Percentiles rank a stretch among this genome's conserved stretches.
phyloP scores from a whole-genome alignment of 1,284 basidiomycete species.

The Ganoderma lucidum region DNA sequence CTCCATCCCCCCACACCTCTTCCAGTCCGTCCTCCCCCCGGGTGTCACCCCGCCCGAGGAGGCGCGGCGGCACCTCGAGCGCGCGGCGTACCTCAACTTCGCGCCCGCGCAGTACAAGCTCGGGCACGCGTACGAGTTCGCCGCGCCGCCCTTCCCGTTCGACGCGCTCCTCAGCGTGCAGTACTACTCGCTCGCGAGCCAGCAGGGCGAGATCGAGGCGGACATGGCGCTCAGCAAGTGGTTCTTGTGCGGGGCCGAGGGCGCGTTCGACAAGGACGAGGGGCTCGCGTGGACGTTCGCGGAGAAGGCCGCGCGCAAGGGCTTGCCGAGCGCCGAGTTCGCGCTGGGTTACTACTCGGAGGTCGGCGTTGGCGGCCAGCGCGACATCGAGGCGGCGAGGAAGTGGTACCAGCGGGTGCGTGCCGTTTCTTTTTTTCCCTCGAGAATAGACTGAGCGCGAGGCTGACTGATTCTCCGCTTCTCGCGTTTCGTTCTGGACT shows the following conservation, averaged over 20 bases:
- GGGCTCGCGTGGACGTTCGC: conserved; percentile 89
- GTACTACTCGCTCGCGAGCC: conserved; percentile 88
- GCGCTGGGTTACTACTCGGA: conserved; percentile 95
- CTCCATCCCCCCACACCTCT: conserved; percentile 59
- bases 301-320: conserved; percentile 87
- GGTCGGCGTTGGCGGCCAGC: conserved; percentile 77
- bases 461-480: not conserved
- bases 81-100: conserved; percentile 88
- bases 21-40: conserved; percentile 59
- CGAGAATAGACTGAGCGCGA: not conserved
- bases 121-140: conserved; percentile 93
- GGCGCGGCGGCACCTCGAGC: conserved; percentile 72
- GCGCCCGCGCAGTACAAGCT: conserved; percentile 93
- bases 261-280: conserved; percentile 90
- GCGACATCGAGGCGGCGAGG: conserved; percentile 69
- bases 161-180: conserved; percentile 92
- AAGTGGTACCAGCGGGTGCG: conserved; percentile 75
- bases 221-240: conserved; percentile 97
- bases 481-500: conserved; percentile 1
- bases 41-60: conserved; percentile 50
- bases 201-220: conserved; percentile 89
- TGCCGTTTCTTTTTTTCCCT: not conserved
- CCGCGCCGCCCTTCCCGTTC: conserved; percentile 85
- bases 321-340: conserved; percentile 87
- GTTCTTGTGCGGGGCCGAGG: conserved; percentile 91